Percentiles rank a stretch among this genome's conserved stretches.
Conservation (phyloP, 805 yeast species). For the Saccharomycopsis amapae region DNA sequence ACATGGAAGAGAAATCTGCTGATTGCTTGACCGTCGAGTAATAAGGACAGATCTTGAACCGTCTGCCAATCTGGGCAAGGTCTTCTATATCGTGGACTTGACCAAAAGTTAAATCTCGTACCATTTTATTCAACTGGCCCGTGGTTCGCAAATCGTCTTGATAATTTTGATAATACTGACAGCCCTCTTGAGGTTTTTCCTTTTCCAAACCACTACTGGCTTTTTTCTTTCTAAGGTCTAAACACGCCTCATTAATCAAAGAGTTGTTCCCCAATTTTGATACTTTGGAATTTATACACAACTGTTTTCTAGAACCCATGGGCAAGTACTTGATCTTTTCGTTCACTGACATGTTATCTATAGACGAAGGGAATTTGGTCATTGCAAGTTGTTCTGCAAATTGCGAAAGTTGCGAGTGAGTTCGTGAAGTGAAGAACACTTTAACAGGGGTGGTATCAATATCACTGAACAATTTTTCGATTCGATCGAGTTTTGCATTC, state of each 20-base stretch:
- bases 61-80: slow-evolving; percentile 50
- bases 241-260: slow-evolving; percentile 73
- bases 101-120: slow-evolving; percentile 43
- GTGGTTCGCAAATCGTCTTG: slow-evolving; percentile 23
- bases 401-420: slow-evolving; percentile 84
- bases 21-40: slow-evolving; percentile 38
- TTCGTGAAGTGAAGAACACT: slow-evolving; percentile 72
- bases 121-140: slow-evolving; percentile 29
- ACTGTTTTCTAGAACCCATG: slow-evolving; percentile 76
- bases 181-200: slow-evolving; percentile 27
- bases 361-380: slow-evolving; percentile 51
- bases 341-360: slow-evolving; percentile 22
- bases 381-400: slow-evolving; percentile 64
- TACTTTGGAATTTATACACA: slow-evolving; percentile 69
- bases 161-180: slow-evolving; percentile 36
- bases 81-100: slow-evolving; percentile 64
- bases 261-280: slow-evolving; percentile 39
- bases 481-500: slow-evolving; percentile 19
- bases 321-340: slow-evolving; percentile 66
- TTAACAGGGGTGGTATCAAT: slow-evolving; percentile 30
- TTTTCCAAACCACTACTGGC: slow-evolving; percentile 3
- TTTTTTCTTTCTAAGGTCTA: slow-evolving; percentile 49
- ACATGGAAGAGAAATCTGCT: slow-evolving; percentile 36
- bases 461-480: slow-evolving; percentile 19
- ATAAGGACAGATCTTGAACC: slow-evolving; percentile 67